Evolutionary conservation across 129 eudicot species (phyloP).

Genomic region (Kitagawia praeruptora): DNA sequence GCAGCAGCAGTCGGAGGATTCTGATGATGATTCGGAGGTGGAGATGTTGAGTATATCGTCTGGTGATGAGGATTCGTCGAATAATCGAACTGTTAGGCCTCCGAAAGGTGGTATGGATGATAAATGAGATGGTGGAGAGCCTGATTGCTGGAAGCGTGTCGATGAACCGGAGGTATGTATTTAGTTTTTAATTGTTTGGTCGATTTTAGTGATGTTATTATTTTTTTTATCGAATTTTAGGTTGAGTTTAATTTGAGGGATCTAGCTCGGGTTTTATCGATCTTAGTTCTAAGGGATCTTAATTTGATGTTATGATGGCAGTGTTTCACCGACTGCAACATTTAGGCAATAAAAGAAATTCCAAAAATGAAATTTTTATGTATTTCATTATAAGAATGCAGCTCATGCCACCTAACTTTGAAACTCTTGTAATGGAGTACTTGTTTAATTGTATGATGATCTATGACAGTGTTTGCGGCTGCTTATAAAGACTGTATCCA

Average conservation of each 20-base stretch:
- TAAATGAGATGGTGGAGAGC: constrained; percentile 82
- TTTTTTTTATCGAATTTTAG: neutral
- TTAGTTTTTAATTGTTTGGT: neutral
- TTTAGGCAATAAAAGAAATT: too few relatives aligned
- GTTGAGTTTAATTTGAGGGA: neutral
- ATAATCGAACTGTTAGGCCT: constrained; percentile 33
- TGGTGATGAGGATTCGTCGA: constrained; percentile 71
- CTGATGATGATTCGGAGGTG: constrained; percentile 86
- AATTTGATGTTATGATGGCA: too few relatives aligned
- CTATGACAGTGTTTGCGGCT: neutral
- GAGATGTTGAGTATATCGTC: constrained; percentile 96
- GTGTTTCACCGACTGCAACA: too few relatives aligned
- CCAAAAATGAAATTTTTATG: too few relatives aligned
- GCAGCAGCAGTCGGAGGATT: constrained; percentile 44
- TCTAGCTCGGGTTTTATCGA: neutral
- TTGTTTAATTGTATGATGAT: neutral
- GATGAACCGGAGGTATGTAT: constrained; percentile 73
- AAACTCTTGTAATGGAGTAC: neutral
- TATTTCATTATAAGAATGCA: too few relatives aligned
- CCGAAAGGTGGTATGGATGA: constrained; percentile 41
- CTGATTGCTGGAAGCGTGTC: constrained; percentile 84
- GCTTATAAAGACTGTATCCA: neutral
- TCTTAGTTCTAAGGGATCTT: neutral
- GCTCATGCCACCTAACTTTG: neutral
- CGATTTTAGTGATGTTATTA: neutral